phyloP scores from a whole-genome alignment of 768 basidiomycete genomes.

The Pilatotrama ljubarskyi region DNA sequence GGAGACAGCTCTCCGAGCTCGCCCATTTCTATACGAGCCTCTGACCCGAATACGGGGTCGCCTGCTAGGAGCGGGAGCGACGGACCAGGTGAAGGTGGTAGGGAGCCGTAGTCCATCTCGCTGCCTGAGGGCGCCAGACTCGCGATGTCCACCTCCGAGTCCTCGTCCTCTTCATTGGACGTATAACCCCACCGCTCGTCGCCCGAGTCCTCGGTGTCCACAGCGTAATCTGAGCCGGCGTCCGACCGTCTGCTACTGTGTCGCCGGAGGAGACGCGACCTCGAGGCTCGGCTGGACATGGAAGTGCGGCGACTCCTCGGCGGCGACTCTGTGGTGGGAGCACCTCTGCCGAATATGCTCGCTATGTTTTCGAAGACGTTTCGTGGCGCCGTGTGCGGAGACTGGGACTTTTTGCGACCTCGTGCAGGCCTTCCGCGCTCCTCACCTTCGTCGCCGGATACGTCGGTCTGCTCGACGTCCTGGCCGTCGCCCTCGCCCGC shows the following conservation, averaged over 20 bases:
- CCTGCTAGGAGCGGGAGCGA: conserved; percentile 66
- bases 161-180: conserved; percentile 75
- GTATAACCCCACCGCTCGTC: conserved; percentile 91
- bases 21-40: conserved; percentile 82
- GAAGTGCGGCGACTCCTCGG: conserved; percentile 51
- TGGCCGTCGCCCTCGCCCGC: background rate
- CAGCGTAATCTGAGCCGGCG: conserved; percentile 57
- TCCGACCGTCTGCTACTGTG: conserved; percentile 55
- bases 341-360: conserved; percentile 59
- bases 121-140: conserved; percentile 43
- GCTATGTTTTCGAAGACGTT: conserved; percentile 67
- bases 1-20: conserved; percentile 61
- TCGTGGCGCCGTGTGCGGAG: conserved; percentile 31
- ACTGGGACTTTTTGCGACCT: conserved; percentile 16
- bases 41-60: conserved; percentile 82
- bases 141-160: conserved; percentile 40
- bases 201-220: conserved; percentile 48
- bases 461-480: conserved; percentile 20
- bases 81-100: conserved; percentile 61
- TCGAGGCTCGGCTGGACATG: conserved; percentile 55
- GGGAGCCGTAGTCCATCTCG: conserved; percentile 73
- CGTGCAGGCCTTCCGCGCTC: conserved; percentile 14
- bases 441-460: conserved; percentile 36
- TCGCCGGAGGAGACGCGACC: conserved; percentile 45
- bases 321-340: conserved; percentile 36